A percentile compares a stretch with the other conserved stretches of the same genome.
Evolutionary conservation across 768 basidiomycete genomes (phyloP).

Genomic region (Heimioporus sp.): DNA sequence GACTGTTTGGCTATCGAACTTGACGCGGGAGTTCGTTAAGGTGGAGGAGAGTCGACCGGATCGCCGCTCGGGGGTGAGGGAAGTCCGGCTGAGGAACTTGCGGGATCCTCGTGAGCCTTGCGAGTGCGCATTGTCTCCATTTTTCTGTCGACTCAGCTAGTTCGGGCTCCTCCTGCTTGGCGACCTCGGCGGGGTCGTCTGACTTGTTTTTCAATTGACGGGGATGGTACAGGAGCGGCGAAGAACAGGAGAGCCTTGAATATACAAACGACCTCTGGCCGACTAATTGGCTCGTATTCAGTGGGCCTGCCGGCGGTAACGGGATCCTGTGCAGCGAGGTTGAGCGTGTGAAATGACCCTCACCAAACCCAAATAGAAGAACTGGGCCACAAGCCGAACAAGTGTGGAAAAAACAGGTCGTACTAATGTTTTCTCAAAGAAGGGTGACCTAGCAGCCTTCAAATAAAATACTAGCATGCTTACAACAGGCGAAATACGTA

Average conservation of each 20-base stretch:
- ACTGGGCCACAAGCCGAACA: not conserved
- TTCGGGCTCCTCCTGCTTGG: constrained; percentile 26
- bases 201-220: constrained; percentile 40
- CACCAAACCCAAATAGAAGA: constrained; percentile 8
- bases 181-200: constrained; percentile 21
- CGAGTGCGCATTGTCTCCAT: constrained; percentile 16
- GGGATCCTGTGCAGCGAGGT: constrained; percentile 11
- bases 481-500: too few species aligned
- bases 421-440: too few species aligned
- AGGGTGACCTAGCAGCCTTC: too few species aligned
- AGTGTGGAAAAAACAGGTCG: not conserved
- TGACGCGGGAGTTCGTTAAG: constrained; percentile 35
- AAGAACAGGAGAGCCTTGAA: constrained; percentile 23
- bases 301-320: constrained; percentile 2
- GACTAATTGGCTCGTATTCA: constrained; percentile 6
- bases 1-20: constrained; percentile 79
- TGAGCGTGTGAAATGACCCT: constrained; percentile 10
- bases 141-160: constrained; percentile 19
- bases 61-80: constrained; percentile 44
- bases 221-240: constrained; percentile 32
- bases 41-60: constrained; percentile 38
- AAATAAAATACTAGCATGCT: too few species aligned
- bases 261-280: constrained; percentile 26
- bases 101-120: constrained; percentile 27
- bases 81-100: constrained; percentile 30